phyloP scores from a whole-genome alignment of 23 red algal species.

The Gracilaria caudata region DNA sequence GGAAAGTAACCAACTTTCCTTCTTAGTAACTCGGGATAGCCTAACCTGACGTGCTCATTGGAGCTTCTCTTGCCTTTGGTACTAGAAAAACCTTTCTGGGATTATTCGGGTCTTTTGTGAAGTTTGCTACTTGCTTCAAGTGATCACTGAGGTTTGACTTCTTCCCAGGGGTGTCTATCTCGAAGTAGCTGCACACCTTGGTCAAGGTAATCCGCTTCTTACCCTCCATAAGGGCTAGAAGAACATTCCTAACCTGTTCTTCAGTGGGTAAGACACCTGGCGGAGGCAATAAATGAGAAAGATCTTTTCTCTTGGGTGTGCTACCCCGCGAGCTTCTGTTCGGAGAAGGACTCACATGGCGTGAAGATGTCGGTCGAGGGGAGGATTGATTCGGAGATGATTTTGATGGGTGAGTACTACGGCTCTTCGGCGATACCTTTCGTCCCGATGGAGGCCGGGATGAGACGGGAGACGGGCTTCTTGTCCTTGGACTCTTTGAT shows the following conservation, averaged over 20 bases:
- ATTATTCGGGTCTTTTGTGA: constrained; percentile 18
- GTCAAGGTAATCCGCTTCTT: constrained; percentile 21
- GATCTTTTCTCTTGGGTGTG: constrained; percentile 41
- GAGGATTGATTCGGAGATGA: background rate
- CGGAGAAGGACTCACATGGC: constrained; percentile 35
- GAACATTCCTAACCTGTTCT: constrained; percentile 44
- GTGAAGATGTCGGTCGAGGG: background rate
- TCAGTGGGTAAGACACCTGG: constrained; percentile 19
- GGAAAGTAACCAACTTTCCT: no score
- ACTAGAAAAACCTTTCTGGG: background rate
- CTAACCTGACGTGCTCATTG: no score
- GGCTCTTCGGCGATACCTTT: constrained; percentile 16
- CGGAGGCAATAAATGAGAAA: constrained; percentile 43
- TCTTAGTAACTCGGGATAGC: no score
- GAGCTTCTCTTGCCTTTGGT: background rate
- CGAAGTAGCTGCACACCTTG: constrained; percentile 46
- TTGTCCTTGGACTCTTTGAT: background rate
- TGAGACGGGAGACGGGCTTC: constrained; percentile 16
- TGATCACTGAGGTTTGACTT: constrained; percentile 39
- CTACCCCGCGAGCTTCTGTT: constrained; percentile 27
- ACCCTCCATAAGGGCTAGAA: constrained; percentile 24
- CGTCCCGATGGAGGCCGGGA: constrained; percentile 40
- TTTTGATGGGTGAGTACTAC: background rate
- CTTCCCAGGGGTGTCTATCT: constrained; percentile 8
- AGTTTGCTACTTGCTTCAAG: constrained; percentile 24